Evolutionary conservation across 139 green algal species (phyloP).

Genomic region (Coccomyxa sp.): DNA sequence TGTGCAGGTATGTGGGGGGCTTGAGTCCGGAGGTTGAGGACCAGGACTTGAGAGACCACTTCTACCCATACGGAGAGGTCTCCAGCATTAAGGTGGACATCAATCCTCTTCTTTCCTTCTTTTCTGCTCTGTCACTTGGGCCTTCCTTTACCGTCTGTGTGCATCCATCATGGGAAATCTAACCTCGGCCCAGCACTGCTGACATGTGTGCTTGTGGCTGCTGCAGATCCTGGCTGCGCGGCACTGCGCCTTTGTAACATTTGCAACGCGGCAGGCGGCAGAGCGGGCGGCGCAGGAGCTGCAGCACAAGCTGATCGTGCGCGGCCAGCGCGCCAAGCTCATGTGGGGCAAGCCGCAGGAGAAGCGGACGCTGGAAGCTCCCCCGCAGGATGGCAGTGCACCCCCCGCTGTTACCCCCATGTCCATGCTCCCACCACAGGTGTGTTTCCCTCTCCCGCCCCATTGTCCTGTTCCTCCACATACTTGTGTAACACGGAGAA

Average conservation of each 20-base stretch:
- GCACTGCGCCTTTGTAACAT: constrained; percentile 86
- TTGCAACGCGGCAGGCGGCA: constrained; percentile 60
- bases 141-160: not conserved
- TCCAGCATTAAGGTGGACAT: constrained; percentile 31
- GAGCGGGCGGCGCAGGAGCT: constrained; percentile 83
- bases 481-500: too few species aligned
- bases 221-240: constrained; percentile 30
- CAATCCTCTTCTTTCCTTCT: not conserved
- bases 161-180: not conserved
- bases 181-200: not conserved
- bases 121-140: not conserved
- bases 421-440: constrained; percentile 31
- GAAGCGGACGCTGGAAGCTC: constrained; percentile 8
- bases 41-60: constrained; percentile 79
- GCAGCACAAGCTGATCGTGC: constrained; percentile 71
- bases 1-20: constrained; percentile 65
- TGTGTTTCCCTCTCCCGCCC: not conserved
- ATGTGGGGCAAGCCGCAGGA: constrained; percentile 85
- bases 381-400: not conserved
- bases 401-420: not conserved
- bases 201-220: not conserved
- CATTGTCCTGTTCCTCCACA: too few species aligned
- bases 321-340: constrained; percentile 73
- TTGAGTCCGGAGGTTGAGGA: constrained; percentile 70
- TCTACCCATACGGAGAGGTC: constrained; percentile 90